These are phyloP conservation scores for Aureobasidium sp. DNA, from an alignment of 2,329 filamentous ascomycete species.

Conservation along the genomic window DNA sequence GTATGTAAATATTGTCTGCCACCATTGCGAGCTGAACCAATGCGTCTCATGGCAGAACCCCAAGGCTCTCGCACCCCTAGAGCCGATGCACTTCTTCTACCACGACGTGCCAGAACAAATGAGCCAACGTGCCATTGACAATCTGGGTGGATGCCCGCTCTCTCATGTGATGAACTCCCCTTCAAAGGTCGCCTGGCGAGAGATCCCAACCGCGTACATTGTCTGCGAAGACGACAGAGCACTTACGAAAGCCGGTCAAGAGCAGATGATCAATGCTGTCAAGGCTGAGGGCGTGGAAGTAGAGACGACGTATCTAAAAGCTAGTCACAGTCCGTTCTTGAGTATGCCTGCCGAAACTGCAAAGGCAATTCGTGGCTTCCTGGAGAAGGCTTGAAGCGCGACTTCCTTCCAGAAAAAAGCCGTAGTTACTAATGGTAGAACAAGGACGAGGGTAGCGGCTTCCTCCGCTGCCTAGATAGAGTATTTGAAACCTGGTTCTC, in stretches of 20 bases:
- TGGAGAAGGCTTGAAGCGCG: conserved; percentile 15
- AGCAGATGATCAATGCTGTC: conserved; percentile 29
- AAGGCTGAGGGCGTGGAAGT: conserved; percentile 12
- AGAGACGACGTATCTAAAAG: conserved; percentile 19
- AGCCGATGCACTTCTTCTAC: neutral
- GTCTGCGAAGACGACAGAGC: conserved; percentile 35
- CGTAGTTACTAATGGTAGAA: neutral
- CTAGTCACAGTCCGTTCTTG: conserved; percentile 26
- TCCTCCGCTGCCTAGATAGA: neutral
- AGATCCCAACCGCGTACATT: conserved; percentile 36
- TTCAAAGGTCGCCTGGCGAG: conserved; percentile 19
- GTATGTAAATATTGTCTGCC: neutral
- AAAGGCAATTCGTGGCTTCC: conserved; percentile 15
- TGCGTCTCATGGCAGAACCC: neutral
- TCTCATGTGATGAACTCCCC: neutral
- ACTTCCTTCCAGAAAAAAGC: neutral
- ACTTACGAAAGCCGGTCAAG: conserved; percentile 30
- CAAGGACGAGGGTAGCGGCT: neutral
- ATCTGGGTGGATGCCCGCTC: neutral
- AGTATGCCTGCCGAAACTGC: conserved; percentile 24
- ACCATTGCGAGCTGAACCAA: neutral
- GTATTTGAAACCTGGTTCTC: neutral
- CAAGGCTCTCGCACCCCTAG: neutral
- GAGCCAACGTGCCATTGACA: conserved; percentile 3
- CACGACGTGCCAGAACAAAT: conserved; percentile 7